Evolutionary conservation across 2,329 filamentous ascomycete species (phyloP).

Genomic region (Amauroascus niger): DNA sequence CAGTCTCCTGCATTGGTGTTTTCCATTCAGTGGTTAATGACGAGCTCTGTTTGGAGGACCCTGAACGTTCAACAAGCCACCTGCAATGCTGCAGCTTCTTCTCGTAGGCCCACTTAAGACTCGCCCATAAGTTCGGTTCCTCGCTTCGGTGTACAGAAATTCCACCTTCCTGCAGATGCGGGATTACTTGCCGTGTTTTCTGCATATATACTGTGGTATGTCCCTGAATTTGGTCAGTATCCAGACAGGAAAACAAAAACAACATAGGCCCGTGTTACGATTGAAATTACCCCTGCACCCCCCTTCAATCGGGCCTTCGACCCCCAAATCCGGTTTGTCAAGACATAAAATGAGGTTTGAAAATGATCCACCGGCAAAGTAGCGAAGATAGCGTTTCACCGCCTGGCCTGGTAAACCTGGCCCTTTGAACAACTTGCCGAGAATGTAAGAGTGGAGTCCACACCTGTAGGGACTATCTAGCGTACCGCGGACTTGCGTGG

Average conservation of each 20-base stretch:
- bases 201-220: neutral
- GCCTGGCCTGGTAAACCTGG: too few species aligned
- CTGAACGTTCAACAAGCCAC: neutral
- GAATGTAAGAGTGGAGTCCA: too few species aligned
- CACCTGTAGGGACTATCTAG: too few species aligned
- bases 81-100: neutral
- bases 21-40: neutral
- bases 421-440: too few species aligned
- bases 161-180: neutral
- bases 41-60: neutral
- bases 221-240: neutral
- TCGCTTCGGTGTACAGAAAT: neutral
- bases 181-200: neutral
- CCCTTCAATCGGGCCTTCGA: neutral
- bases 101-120: neutral
- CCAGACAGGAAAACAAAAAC: neutral
- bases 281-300: neutral
- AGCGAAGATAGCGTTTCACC: neutral
- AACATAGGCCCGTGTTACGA: neutral
- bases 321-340: neutral
- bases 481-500: too few species aligned
- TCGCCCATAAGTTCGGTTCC: neutral
- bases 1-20: neutral
- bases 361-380: neutral
- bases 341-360: neutral